Conservation (phyloP, 371 early-diverging fungal species). For the Conidiobolus incongruus region DNA sequence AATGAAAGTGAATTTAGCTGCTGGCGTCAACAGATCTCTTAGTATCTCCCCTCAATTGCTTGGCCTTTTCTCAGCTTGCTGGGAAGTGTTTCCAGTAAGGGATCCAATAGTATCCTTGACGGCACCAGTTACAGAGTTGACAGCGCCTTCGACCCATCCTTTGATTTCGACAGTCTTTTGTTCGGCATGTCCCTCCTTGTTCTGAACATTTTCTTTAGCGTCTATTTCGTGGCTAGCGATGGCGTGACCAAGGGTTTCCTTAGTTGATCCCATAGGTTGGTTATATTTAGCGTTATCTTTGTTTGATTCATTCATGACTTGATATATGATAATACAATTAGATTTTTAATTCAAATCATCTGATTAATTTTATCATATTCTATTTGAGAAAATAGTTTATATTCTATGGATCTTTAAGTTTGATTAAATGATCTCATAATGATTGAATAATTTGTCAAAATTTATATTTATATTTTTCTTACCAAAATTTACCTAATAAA, state of each 20-base stretch:
- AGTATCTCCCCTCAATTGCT: slow-evolving; percentile 13
- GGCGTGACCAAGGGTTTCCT: slow-evolving; percentile 9
- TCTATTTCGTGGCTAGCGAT: slow-evolving; percentile 7
- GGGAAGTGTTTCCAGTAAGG: slow-evolving; percentile 12
- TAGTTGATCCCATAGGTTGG: slow-evolving; percentile 10
- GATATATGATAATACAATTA: no score
- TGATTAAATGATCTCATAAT: no score
- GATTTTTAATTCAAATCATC: no score
- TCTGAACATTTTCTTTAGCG: slow-evolving; percentile 10
- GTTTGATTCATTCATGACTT: background rate
- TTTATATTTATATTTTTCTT: no score
- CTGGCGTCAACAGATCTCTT: slow-evolving; percentile 5
- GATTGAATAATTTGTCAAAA: no score
- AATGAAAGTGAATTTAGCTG: no score
- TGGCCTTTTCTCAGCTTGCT: slow-evolving; percentile 15
- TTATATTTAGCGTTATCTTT: slow-evolving; percentile 6
- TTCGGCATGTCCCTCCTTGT: slow-evolving; percentile 9
- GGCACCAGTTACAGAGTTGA: slow-evolving; percentile 12
- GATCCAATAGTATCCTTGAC: slow-evolving; percentile 17
- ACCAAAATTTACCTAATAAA: no score
- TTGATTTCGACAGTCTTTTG: slow-evolving; percentile 7
- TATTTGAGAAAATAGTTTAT: no score
- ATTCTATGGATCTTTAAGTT: no score
- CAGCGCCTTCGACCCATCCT: slow-evolving; percentile 7
- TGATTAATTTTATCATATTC: no score